phyloP scores from a whole-genome alignment of 1,139 yeast species.

The Protomyces gravidus region DNA sequence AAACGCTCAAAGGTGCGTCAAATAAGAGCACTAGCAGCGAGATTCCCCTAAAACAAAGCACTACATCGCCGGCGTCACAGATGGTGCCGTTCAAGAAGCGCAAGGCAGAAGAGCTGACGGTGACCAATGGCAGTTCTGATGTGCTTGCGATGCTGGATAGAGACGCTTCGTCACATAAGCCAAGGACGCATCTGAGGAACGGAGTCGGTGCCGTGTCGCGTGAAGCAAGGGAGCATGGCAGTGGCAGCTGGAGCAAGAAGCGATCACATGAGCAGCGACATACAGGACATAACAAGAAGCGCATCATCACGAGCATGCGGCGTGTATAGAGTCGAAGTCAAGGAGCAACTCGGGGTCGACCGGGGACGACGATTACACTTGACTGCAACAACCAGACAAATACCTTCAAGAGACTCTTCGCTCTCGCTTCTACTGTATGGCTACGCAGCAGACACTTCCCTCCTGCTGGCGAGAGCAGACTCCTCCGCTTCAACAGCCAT shows the following conservation, averaged over 20 bases:
- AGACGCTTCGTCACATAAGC: not conserved
- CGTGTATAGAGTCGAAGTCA: not conserved
- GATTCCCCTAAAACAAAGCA: not conserved
- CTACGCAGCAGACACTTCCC: not conserved
- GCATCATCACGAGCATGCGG: not conserved
- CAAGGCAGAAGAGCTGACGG: not conserved
- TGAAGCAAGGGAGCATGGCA: not conserved
- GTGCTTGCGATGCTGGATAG: not conserved
- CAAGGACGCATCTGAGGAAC: not conserved
- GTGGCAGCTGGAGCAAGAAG: not conserved
- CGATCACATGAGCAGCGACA: not conserved
- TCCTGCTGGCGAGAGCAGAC: not conserved
- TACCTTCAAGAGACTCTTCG: not conserved
- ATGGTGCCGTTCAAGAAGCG: not conserved
- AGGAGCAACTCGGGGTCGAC: too few relatives aligned
- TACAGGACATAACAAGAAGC: not conserved
- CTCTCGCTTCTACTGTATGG: not conserved
- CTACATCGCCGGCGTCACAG: not conserved
- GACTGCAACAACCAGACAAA: not conserved
- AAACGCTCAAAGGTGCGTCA: not conserved
- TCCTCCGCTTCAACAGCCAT: not conserved
- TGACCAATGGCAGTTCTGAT: not conserved
- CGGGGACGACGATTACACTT: too few relatives aligned
- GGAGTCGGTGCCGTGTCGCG: not conserved
- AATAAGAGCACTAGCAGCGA: not conserved